Percentiles rank a stretch among this genome's conserved stretches.
Evolutionary conservation across 495 filamentous ascomycete species (phyloP).

Genomic region (Pyronema domesticum): DNA sequence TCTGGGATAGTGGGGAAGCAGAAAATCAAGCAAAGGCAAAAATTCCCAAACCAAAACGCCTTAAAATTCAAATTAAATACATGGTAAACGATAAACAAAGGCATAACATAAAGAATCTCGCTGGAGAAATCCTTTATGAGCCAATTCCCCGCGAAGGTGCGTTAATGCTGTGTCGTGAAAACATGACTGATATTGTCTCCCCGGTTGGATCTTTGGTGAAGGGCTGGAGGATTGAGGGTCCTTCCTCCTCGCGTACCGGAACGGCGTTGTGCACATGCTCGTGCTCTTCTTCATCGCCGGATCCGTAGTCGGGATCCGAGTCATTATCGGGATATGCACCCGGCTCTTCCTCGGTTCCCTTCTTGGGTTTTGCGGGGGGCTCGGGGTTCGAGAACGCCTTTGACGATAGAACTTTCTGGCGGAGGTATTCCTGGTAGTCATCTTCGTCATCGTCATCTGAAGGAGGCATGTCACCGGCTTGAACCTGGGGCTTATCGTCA

Average conservation of each 20-base stretch:
- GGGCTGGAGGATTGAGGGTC: conserved; percentile 17
- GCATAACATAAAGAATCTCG: too few relatives aligned
- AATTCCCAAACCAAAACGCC: too few relatives aligned
- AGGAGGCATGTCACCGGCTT: conserved; percentile 29
- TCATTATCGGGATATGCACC: conserved; percentile 38
- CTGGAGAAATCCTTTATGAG: background rate
- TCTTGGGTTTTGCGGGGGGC: conserved; percentile 37
- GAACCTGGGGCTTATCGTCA: conserved; percentile 28
- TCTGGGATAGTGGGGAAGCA: too few relatives aligned
- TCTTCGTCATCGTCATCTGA: conserved; percentile 59
- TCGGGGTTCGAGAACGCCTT: conserved; percentile 62
- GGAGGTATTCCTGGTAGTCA: conserved; percentile 79
- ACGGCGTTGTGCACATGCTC: conserved; percentile 85
- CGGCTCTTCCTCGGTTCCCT: conserved; percentile 33
- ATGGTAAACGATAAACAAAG: too few relatives aligned
- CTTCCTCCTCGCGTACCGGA: conserved; percentile 31
- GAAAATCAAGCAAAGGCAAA: too few relatives aligned
- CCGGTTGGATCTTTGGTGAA: conserved; percentile 6
- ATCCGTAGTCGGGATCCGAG: conserved; percentile 46
- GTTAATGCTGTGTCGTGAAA: conserved; percentile 42
- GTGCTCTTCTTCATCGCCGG: conserved; percentile 44
- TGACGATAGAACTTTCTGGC: conserved; percentile 64
- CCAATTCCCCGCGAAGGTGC: conserved; percentile 33
- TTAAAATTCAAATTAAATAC: too few relatives aligned
- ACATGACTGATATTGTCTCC: conserved; percentile 34